A percentile compares a stretch with the other conserved stretches of the same genome.
Evolutionary conservation across 257 asterid genomes (phyloP).

Genomic region (Salvia rosmarinus): DNA sequence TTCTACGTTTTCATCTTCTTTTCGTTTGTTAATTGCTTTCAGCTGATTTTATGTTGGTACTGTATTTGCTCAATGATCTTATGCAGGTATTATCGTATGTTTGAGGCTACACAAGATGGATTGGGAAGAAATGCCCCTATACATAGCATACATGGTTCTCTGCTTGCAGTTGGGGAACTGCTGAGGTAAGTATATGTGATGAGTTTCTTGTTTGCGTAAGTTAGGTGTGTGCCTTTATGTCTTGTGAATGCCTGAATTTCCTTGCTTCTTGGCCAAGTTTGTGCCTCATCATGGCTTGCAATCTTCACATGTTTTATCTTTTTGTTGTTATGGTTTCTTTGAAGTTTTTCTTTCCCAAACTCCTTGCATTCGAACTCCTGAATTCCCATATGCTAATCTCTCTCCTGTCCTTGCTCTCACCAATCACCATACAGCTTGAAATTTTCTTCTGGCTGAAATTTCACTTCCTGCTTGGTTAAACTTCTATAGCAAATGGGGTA

Average conservation of each 20-base stretch:
- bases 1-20: background rate
- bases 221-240: conserved; percentile 22
- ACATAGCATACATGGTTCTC: conserved; percentile 98
- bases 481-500: background rate
- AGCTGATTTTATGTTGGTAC: conserved; percentile 21
- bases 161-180: conserved; percentile 98
- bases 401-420: no score
- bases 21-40: no score
- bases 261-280: conserved; percentile 7
- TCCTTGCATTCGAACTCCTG: no score
- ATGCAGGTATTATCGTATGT: conserved; percentile 95
- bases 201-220: conserved; percentile 24
- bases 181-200: conserved; percentile 70
- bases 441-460: conserved; percentile 13
- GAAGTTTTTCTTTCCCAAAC: no score
- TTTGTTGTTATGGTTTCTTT: conserved; percentile 5
- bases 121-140: no score
- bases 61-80: conserved; percentile 31
- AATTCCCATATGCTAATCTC: no score
- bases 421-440: background rate
- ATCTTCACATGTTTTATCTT: conserved; percentile 15
- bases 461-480: background rate
- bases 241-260: conserved; percentile 12
- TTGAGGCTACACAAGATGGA: conserved; percentile 99
- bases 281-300: conserved; percentile 19